phyloP scores from a whole-genome alignment of 495 filamentous ascomycete genomes.

The Penicillium coprophilum region DNA sequence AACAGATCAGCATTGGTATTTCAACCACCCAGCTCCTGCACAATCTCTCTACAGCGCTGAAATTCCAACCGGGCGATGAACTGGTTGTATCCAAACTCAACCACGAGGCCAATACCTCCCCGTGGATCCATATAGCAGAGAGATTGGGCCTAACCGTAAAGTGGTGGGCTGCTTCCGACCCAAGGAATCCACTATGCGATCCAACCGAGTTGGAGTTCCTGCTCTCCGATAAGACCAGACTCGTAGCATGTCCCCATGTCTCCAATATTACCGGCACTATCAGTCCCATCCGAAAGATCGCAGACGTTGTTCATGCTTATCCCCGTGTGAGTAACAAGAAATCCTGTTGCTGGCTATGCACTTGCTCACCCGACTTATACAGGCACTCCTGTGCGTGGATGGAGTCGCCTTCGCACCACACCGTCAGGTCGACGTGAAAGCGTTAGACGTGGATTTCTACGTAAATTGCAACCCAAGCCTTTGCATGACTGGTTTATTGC shows the following conservation, averaged over 20 bases:
- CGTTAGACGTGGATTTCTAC: conserved; percentile 69
- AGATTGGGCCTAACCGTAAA: conserved; percentile 58
- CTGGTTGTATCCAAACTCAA: conserved; percentile 66
- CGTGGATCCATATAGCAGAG: conserved; percentile 64
- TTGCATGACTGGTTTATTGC: conserved; percentile 39
- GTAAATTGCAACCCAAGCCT: conserved; percentile 42
- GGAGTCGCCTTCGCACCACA: conserved; percentile 73
- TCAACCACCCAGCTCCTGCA: conserved; percentile 73
- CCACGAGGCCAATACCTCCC: conserved; percentile 69
- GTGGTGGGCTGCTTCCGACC: conserved; percentile 56
- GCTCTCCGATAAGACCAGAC: conserved; percentile 56
- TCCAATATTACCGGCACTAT: conserved; percentile 71
- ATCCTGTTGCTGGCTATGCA: conserved; percentile 6
- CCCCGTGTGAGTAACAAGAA: conserved; percentile 29
- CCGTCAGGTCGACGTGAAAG: conserved; percentile 61
- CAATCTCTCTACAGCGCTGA: conserved; percentile 62
- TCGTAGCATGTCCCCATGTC: conserved; percentile 68
- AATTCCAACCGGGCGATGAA: conserved; percentile 59
- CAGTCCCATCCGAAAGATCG: conserved; percentile 53
- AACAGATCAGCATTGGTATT: conserved; percentile 49
- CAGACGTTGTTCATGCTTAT: conserved; percentile 50
- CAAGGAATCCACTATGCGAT: conserved; percentile 54
- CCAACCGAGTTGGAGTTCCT: conserved; percentile 52
- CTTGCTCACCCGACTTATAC: conserved; percentile 32
- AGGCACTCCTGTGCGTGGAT: conserved; percentile 53